Base-by-base conservation (phyloP, 2,329 filamentous ascomycete genomes). In the Alternaria dauci region DNA sequence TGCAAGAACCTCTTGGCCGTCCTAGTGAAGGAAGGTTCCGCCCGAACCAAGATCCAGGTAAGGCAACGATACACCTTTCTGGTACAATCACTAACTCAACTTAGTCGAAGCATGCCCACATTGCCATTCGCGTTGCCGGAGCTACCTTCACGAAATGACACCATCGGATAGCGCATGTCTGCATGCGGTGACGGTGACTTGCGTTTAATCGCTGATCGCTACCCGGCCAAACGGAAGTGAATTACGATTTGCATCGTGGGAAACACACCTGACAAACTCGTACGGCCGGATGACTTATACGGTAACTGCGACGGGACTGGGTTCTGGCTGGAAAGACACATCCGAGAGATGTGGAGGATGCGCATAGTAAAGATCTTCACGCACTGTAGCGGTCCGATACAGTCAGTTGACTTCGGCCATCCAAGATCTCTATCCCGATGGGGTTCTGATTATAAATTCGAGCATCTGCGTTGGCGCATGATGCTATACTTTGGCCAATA, bases 211-310 rank as follows among this genome's bases (percentile, higher is more conserved):
- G 38, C 4, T 39, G 8, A 20, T 5, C 38, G 11, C 6, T 11
- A 5, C 1, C 2, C 4, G 0, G 8, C 38, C n/a, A 18, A 39
- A 8, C 2, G 12, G 3, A 3, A 11, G 39, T 23, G 4, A 7
- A 41, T 23, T 41, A 23, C 2, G 18, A 23, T 41, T 8, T 23
- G 5, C 2, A 11, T 7, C 20, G 20, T 23, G 12, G 11, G 16
- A 8, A 3, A 8, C 5, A 25, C 4, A 42, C 20, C 20, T 20
- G 39, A 42, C 2, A 20, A 25, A 8, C 11, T 16, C 20, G 12
- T 8, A 8, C 12, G 11, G 2, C 7, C 0, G 20, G 7, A 42
- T 42, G 39, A 25, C 5, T 42, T 14, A 11, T 8, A 14, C 2
- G 5, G 6, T 25, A 6, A 25, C 8, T 5, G 25, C 7, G 5